Conservation (phyloP, 495 filamentous ascomycete genomes). For the Penicillium cataractarum region DNA sequence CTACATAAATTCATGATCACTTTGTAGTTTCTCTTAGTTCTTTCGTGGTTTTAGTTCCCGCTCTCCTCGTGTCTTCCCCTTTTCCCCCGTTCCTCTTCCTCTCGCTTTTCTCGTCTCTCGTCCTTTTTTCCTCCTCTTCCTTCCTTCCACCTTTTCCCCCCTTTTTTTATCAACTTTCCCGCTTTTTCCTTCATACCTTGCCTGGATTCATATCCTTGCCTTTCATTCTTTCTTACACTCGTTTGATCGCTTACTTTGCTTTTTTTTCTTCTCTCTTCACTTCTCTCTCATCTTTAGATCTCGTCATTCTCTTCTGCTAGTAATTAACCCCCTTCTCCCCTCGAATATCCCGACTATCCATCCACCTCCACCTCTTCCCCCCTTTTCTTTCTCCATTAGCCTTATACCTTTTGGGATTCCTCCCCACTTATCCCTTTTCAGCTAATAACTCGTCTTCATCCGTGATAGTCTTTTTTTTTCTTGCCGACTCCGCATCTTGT, state of each 20-base stretch:
- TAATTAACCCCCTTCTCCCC: constrained; percentile 28
- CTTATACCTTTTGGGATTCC: constrained; percentile 19
- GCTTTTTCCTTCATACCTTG: constrained; percentile 30
- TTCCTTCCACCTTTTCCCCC: background rate
- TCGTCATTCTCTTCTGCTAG: constrained; percentile 24
- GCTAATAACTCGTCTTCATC: constrained; percentile 32
- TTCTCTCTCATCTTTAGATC: constrained; percentile 10
- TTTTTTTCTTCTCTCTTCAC: constrained; percentile 21
- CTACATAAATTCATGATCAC: background rate
- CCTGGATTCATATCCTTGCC: constrained; percentile 35
- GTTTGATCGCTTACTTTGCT: constrained; percentile 21
- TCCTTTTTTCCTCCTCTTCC: background rate
- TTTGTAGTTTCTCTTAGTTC: background rate
- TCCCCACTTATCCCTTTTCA: constrained; percentile 32
- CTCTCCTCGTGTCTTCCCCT: constrained; percentile 1
- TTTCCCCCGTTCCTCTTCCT: background rate
- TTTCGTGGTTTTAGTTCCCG: background rate
- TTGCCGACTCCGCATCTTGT: constrained; percentile 19
- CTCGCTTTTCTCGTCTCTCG: background rate
- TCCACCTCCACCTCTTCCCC: constrained; percentile 17
- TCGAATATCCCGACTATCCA: constrained; percentile 9
- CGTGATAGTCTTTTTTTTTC: constrained; percentile 22
- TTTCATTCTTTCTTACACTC: constrained; percentile 31
- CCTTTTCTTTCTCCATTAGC: constrained; percentile 37
- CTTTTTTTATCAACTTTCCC: constrained; percentile 13